Conservation (phyloP, 257 asterid genomes). For the Scutellaria galericulata region DNA sequence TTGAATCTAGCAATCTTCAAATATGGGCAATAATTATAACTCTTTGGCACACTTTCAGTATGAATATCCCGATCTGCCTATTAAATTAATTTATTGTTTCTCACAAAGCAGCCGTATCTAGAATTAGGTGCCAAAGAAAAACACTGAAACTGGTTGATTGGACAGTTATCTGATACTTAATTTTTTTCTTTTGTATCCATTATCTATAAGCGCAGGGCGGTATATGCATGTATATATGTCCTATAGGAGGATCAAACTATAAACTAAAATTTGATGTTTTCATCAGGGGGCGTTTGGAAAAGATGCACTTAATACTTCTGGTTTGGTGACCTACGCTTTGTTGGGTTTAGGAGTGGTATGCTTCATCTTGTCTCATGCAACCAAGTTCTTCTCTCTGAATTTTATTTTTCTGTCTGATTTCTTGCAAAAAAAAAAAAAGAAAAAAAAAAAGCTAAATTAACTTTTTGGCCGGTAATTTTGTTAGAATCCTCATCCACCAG, state of each 20-base stretch:
- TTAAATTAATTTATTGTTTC: background rate
- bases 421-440: background rate
- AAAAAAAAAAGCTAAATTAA: background rate
- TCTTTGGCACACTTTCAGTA: too few species aligned
- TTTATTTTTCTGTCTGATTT: conserved; percentile 5
- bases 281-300: conserved; percentile 79
- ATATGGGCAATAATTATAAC: background rate
- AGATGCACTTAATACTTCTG: conserved; percentile 62
- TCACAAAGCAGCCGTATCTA: background rate
- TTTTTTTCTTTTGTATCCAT: background rate
- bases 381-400: conserved; percentile 14
- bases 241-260: background rate
- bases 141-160: background rate
- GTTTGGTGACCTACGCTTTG: conserved; percentile 66
- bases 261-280: background rate
- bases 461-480: background rate
- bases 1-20: too few species aligned
- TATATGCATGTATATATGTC: background rate
- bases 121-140: background rate
- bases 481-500: background rate
- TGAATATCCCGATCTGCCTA: background rate
- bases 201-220: background rate
- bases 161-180: conserved; percentile 3
- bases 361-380: background rate
- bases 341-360: conserved; percentile 82